Percentiles rank a stretch among this genome's conserved stretches.
Evolutionary conservation across 768 basidiomycete genomes (phyloP).

Genomic region (Mrakia gelida): DNA sequence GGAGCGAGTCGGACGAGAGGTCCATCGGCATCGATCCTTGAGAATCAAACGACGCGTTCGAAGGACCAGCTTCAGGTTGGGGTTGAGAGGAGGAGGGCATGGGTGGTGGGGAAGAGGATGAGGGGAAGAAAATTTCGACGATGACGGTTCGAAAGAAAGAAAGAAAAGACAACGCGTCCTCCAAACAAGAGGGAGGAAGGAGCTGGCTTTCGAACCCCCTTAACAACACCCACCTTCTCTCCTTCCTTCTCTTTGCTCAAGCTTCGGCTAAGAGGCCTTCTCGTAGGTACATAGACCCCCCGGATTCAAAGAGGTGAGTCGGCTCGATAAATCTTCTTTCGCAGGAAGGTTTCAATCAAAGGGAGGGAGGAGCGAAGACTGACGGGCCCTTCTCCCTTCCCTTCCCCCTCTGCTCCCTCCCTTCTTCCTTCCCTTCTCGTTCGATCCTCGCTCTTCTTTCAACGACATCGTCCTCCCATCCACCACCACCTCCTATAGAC

Average conservation of each 20-base stretch:
- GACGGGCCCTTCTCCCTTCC: neutral
- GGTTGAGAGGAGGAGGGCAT: neutral
- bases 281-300: neutral
- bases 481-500: neutral
- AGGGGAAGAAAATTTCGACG: neutral
- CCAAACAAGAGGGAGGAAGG: neutral
- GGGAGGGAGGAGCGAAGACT: neutral
- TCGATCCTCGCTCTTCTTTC: too few relatives aligned
- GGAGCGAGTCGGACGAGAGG: neutral
- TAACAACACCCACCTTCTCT: neutral
- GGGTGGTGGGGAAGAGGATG: neutral
- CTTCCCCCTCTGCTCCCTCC: neutral
- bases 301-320: neutral
- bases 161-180: neutral
- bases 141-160: neutral
- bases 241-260: neutral
- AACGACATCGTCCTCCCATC: neutral
- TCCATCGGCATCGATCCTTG: conserved; percentile 6
- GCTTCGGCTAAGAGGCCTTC: too few relatives aligned
- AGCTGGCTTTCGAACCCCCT: neutral
- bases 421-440: too few relatives aligned
- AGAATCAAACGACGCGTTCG: neutral
- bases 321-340: too few relatives aligned
- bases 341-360: neutral
- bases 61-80: neutral